Conservation (phyloP, 805 yeast genomes). For the Lipomyces kockii region DNA sequence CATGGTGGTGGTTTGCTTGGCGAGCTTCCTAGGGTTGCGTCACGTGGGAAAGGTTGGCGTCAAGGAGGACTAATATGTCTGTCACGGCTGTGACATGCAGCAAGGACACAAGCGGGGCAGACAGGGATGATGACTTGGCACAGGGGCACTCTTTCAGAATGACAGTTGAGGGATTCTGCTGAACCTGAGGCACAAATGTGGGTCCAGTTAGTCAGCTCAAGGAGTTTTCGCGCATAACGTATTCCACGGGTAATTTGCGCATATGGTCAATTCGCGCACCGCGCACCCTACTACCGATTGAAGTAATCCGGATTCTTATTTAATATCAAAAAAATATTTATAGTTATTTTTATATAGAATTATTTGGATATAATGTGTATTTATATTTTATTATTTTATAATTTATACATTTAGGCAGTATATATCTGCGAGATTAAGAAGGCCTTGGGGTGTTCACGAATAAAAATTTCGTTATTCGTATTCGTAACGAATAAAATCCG, state of each 20-base stretch:
- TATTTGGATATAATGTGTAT: too few species aligned
- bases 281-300: constrained; percentile 6
- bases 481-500: too few species aligned
- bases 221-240: constrained; percentile 3
- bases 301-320: constrained; percentile 6
- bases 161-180: constrained; percentile 6
- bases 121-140: constrained; percentile 9
- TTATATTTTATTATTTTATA: too few species aligned
- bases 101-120: constrained; percentile 8
- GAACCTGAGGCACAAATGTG: constrained; percentile 1
- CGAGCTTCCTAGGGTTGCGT: constrained; percentile 10
- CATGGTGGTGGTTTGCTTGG: constrained; percentile 8
- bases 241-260: constrained; percentile 6
- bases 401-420: too few species aligned
- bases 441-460: too few species aligned
- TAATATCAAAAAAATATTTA: constrained; percentile 6
- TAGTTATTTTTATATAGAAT: not conserved
- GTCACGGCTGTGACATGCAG: constrained; percentile 6
- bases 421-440: too few species aligned
- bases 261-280: constrained; percentile 4
- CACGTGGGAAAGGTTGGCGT: constrained; percentile 10
- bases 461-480: too few species aligned
- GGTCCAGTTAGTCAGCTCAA: constrained; percentile 7
- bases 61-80: constrained; percentile 9
- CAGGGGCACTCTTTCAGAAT: constrained; percentile 5